Percentiles rank a stretch among this genome's conserved stretches.
Evolutionary conservation across 164 flowering plant species (phyloP).

Genomic region (Euptelea pleiosperma): DNA sequence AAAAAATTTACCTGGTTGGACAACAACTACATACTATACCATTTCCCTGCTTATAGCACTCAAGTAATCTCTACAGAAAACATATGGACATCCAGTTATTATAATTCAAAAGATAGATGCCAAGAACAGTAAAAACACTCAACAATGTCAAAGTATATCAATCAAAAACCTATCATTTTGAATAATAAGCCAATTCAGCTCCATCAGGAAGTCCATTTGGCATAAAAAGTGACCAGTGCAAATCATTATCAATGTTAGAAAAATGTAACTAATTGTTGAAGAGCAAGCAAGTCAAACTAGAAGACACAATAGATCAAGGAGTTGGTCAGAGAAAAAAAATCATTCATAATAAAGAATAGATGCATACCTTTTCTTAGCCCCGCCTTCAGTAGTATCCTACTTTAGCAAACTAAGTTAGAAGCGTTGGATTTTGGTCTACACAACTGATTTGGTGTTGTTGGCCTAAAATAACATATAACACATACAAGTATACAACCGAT

Average conservation of each 20-base stretch:
- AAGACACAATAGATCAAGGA: neutral
- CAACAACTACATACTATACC: conserved; percentile 70
- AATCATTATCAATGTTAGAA: conserved; percentile 70
- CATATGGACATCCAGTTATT: neutral
- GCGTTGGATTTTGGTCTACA: conserved; percentile 32
- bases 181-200: conserved; percentile 62
- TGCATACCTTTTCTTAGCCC: conserved; percentile 42
- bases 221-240: conserved; percentile 77
- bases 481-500: no score
- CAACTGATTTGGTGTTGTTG: neutral
- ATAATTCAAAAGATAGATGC: neutral
- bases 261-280: neutral
- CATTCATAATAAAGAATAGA: neutral
- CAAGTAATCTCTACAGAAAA: conserved; percentile 44
- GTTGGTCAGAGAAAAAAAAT: neutral
- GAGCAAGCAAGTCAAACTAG: neutral
- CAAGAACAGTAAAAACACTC: neutral
- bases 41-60: conserved; percentile 66
- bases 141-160: neutral
- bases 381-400: conserved; percentile 26
- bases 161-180: conserved; percentile 61
- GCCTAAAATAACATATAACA: neutral
- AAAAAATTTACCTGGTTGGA: no score
- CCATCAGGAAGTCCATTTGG: conserved; percentile 95
- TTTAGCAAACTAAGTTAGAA: conserved; percentile 20